Conservation (phyloP, 768 basidiomycete genomes). For the Pulveroboletus ravenelii region DNA sequence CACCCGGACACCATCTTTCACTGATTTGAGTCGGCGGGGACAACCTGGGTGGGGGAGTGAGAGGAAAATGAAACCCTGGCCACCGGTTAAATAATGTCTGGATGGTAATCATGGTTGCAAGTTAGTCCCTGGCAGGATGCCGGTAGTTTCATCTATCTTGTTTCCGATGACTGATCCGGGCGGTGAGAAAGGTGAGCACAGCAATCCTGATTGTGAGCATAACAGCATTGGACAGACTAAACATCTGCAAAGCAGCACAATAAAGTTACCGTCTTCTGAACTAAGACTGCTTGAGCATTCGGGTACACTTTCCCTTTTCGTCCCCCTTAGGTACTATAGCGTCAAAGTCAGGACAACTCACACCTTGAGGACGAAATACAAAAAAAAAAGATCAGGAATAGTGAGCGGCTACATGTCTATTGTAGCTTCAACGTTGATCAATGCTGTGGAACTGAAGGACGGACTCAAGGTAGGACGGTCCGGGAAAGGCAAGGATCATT, state of each 20-base stretch:
- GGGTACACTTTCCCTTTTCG: no score
- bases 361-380: background rate
- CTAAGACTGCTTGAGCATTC: no score
- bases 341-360: background rate
- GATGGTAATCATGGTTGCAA: background rate
- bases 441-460: slow-evolving; percentile 13
- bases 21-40: background rate
- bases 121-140: background rate
- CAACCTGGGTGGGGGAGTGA: background rate
- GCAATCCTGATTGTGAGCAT: background rate
- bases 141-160: background rate
- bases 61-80: background rate
- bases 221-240: background rate
- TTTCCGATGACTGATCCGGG: background rate
- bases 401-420: background rate
- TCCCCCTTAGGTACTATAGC: no score
- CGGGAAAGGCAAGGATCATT: no score
- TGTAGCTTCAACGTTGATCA: background rate
- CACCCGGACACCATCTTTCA: slow-evolving; percentile 4
- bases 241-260: no score
- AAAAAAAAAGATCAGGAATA: background rate
- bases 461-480: slow-evolving; percentile 14
- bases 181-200: background rate
- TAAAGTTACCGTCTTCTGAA: no score
- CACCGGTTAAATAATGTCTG: background rate